These are phyloP conservation scores for Ottelia alismoides DNA, from an alignment of 106 monocot species.

Conservation along the genomic window DNA sequence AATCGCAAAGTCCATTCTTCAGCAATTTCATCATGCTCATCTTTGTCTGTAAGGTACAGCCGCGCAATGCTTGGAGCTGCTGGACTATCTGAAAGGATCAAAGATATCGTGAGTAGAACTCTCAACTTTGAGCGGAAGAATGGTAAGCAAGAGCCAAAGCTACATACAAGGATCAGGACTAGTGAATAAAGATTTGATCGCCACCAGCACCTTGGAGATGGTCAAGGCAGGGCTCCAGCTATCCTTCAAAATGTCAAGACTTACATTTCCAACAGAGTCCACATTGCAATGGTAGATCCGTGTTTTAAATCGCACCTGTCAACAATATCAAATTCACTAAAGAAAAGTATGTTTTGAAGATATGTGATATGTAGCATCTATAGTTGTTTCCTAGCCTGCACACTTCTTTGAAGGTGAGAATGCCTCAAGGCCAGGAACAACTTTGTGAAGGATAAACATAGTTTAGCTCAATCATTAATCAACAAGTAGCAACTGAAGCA, in stretches of 20 bases:
- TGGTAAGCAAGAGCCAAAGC: not conserved
- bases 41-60: constrained; percentile 61
- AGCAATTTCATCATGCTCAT: constrained; percentile 68
- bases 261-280: constrained; percentile 50
- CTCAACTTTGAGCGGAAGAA: not conserved
- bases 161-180: constrained; percentile 78
- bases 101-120: not conserved
- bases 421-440: too few species aligned
- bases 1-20: constrained; percentile 77
- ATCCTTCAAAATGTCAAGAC: constrained; percentile 57
- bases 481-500: too few species aligned
- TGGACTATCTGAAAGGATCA: constrained; percentile 42
- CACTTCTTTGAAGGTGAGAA: too few species aligned
- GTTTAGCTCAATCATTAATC: too few species aligned
- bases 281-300: constrained; percentile 93
- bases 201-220: constrained; percentile 73
- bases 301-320: constrained; percentile 75
- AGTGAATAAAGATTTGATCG: constrained; percentile 58
- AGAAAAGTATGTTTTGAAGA: too few species aligned
- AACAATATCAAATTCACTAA: too few species aligned
- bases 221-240: constrained; percentile 92
- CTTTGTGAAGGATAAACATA: too few species aligned
- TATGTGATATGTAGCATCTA: too few species aligned
- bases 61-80: constrained; percentile 37
- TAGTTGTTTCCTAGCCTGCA: too few species aligned